Evolutionary conservation across 2,329 filamentous ascomycete species (phyloP), one percentile per base, ranked within the genome.

Genomic region (Fusarium globosum): DNA sequence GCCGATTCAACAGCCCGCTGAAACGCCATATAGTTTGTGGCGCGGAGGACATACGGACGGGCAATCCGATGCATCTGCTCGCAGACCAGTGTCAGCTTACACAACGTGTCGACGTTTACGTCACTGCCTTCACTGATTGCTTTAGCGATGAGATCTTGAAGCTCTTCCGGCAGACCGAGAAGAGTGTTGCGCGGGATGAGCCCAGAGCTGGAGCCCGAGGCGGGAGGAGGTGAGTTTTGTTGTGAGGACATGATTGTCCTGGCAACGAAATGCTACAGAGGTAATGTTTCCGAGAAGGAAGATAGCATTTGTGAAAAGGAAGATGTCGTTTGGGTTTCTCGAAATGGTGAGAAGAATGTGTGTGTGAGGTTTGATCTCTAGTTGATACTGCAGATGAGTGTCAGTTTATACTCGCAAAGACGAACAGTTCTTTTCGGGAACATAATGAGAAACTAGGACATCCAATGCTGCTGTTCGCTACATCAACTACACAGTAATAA

Each of bases 1-100:
- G 28, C 36, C 6, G 3, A 6, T 4, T 4, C 6, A 28, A 71
- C 11, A 8, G 68, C 61, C 3, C 7, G 15, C 12, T n/a, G 10
- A 26, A 68, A 71, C 10, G 41, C 30, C 6, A 20, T 14, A n/a
- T 9, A 61, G 20, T 18, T 18, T 14, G 28, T 9, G 23, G 36
- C 48, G 15, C n/a, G 45, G 49, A 61, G 64, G 26, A 59, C 53
- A 28, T n/a, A 42, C 20, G 45, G 53, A 7, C 53, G 30, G 15
- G 4, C 36, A 18, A 66, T 10, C 3, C 48, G 23, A 13, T 30
- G 38, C 28, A 73, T 41, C 5, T 43, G 49, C 23, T 36, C 20
- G 20, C 67, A 73, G 4, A 55, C 26, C 28, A 63, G 35, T 13
- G 26, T 28, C 18, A 28, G 13, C 26, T 21, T 28, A 11, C 45